These are phyloP conservation scores for Daucus carota DNA, from an alignment of 129 eudicot species.

Conservation along the genomic window DNA sequence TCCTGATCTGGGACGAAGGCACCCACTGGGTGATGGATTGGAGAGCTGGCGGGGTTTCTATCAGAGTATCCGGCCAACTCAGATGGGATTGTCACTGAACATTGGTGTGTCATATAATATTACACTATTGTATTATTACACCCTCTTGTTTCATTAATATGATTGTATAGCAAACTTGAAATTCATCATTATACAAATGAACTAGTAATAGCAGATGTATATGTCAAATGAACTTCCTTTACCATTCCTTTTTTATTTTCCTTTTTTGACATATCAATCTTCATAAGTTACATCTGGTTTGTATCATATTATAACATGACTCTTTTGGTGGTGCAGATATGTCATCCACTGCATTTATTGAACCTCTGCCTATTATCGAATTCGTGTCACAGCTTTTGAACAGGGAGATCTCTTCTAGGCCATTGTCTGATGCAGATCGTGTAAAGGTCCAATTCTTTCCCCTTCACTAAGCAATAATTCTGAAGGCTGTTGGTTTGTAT, in stretches of 20 bases:
- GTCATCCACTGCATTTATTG: slow-evolving; percentile 68
- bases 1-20: slow-evolving; percentile 47
- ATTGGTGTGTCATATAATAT: slow-evolving; percentile 31
- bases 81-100: slow-evolving; percentile 80
- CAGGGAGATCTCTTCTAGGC: slow-evolving; percentile 51
- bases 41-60: slow-evolving; percentile 86
- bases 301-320: background rate
- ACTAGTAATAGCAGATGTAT: background rate
- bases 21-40: slow-evolving; percentile 63
- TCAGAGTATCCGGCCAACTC: slow-evolving; percentile 79
- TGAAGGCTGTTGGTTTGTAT: background rate
- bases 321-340: slow-evolving; percentile 36
- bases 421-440: slow-evolving; percentile 65
- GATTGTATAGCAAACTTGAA: background rate
- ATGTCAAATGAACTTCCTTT: background rate
- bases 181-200: background rate
- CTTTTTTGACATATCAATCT: background rate
- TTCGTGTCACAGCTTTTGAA: slow-evolving; percentile 68
- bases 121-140: background rate
- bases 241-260: background rate
- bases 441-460: slow-evolving; percentile 37
- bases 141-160: background rate
- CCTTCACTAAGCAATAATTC: background rate
- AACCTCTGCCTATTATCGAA: slow-evolving; percentile 76
- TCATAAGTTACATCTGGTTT: background rate